Percentiles rank a stretch among this genome's conserved stretches.
Evolutionary conservation across 2,329 filamentous ascomycete genomes (phyloP).

Genomic region (Nigrograna mackinnonii): DNA sequence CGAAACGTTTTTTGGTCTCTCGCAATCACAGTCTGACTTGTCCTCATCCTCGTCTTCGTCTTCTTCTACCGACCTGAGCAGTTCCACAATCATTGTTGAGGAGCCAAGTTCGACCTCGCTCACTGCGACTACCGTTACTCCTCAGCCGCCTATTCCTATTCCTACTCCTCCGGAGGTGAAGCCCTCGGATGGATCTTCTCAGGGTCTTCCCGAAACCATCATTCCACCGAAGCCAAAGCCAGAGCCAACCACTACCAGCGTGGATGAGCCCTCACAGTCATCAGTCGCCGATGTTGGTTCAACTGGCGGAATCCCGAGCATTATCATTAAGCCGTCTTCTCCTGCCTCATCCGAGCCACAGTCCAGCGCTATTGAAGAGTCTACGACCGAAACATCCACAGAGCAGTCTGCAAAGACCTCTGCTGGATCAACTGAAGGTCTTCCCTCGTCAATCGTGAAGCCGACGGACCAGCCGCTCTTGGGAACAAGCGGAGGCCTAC

Average conservation of each 20-base stretch:
- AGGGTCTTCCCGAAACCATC: neutral
- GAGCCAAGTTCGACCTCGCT: neutral
- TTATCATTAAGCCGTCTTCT: constrained; percentile 13
- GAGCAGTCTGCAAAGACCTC: no score
- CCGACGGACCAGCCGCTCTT: neutral
- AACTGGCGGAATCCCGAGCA: constrained; percentile 6
- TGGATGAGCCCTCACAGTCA: neutral
- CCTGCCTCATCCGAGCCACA: neutral
- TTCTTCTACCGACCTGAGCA: constrained; percentile 3
- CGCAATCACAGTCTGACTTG: constrained; percentile 6
- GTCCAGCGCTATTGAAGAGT: neutral
- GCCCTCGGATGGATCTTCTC: neutral
- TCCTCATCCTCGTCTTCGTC: constrained; percentile 9
- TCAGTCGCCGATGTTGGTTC: constrained; percentile 1
- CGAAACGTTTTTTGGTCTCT: constrained; percentile 22
- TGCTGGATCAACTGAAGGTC: constrained; percentile 6
- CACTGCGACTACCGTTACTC: constrained; percentile 1
- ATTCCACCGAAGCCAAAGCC: neutral
- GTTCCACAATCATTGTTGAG: neutral
- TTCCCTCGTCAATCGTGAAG: constrained; percentile 8
- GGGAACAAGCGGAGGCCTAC: no score
- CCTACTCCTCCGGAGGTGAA: neutral
- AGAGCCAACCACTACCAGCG: neutral
- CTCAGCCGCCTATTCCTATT: neutral
- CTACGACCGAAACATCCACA: no score